Evolutionary conservation across 1,284 basidiomycete genomes (phyloP), one percentile per base, ranked within the genome.

Genomic region (Cystobasidium pallidum): DNA sequence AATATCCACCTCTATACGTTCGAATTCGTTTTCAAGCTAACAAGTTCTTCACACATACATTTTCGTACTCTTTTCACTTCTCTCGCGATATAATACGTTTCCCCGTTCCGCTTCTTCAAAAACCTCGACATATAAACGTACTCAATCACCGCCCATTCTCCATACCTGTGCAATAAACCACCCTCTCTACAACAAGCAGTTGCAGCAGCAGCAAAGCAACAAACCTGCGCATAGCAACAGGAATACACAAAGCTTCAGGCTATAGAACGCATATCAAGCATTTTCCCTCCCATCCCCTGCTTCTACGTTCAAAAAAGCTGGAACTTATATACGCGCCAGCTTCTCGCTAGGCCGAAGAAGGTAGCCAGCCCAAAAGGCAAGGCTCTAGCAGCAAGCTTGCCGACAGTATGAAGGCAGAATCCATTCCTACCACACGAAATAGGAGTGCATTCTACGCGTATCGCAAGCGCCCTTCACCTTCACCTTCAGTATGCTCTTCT

Each of bases 371-470:
- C 8, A 11, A 15, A 15, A n/a, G 26, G 26, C 36, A 36, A 61
- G 58, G n/a, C 34, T 51, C 24, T 17, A 30, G 28, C 1, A 21
- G 26, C 47, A 15, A 15, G 43, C 28, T 26, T 32, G 21, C 43
- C 7, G 39, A 57, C 61, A 70, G 41, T 24, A 70, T 70, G 67
- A 70, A 70, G 67, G 67, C 67, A 59, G 67, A 70, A 47, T 61
- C 55, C 15, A 34, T 70, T 51, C 57, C 67, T 15, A 70, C 67
- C 15, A 61, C 41, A 54, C 19, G 67, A 28, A 70, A 70, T 47
- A 57, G 67, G 34, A 57, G 47, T 34, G 67, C 67, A 49, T 70
- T 70, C 67, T 70, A 70, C 58, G 43, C 67, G 32, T 62, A 70
- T 39, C 67, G 67, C 55, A 70, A 70, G 58, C 55, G 67, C 24